Base-by-base conservation (phyloP, 208 protist species). In the Novymonas esmeraldas region DNA sequence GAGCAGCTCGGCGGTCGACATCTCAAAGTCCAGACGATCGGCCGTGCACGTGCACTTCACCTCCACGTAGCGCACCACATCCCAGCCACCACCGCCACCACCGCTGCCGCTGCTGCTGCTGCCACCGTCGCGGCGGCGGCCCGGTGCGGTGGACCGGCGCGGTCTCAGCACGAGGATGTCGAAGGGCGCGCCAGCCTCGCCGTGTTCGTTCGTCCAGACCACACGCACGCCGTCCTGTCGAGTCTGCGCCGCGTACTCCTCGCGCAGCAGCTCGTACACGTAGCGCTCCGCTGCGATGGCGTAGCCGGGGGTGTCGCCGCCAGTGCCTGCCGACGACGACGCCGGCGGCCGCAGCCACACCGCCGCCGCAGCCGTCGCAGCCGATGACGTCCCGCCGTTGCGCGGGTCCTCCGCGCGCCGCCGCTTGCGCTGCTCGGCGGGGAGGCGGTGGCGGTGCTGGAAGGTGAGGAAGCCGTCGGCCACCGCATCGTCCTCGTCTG, bases 1-100 rank as follows among this genome's bases (percentile, higher is more conserved):
- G 16, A 96, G 64, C 11, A 96, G 59, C 76, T 96, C 91, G 7
- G 84, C 63, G 33, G 92, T 55, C 11, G 86, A 93, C 52, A 96
- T 64, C 65, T 96, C 88, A 79, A 96, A 96, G 54, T 92, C 87
- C 1, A 64, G 61, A 0, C 88, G 78, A 9, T 66, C 67, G 0
- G 59, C 49, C 18, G 81, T 85, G 41, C 75, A 82, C 2, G 91
- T 96, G 22, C 79, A 89, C 74, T 96, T 96, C 34, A 96, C 91
- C 63, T 96, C 91, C 26, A 93, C 64, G 44, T 84, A 93, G 11
- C 48, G 56, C 18, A 96, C 24, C 9, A 96, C 77, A 7, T 87
- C 73, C 57, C 48, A 63, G 11, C 24, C 9, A 2, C 29, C 31
- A 0, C n/a, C 18, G 6, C 51, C 14, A 24, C 10, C 39, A 41